These are phyloP conservation scores for Sonneratia caseolaris DNA, from an alignment of 345 rosid genomes.

Conservation along the genomic window DNA sequence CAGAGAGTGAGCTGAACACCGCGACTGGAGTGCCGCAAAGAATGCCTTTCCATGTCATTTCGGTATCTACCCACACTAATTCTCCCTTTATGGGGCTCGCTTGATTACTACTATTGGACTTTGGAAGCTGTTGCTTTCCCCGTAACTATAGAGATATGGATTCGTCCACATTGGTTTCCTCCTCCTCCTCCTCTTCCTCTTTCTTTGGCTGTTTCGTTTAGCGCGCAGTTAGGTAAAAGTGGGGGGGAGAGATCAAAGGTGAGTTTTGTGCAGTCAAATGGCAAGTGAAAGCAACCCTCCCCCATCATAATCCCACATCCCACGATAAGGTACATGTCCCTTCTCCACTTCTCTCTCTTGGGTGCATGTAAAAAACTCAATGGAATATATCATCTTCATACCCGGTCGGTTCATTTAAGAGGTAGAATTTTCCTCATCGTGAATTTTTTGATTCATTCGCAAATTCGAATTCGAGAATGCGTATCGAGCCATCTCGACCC, in stretches of 20 bases:
- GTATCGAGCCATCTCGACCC: too few relatives aligned
- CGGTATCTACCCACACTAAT: neutral
- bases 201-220: neutral
- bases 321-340: neutral
- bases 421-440: too few relatives aligned
- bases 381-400: too few relatives aligned
- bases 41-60: too few relatives aligned
- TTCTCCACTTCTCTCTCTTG: neutral
- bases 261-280: slow-evolving; percentile 13
- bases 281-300: slow-evolving; percentile 8
- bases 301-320: neutral
- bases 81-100: neutral
- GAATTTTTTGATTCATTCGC: too few relatives aligned
- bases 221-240: slow-evolving; percentile 7
- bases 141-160: slow-evolving; percentile 4
- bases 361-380: too few relatives aligned
- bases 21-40: too few relatives aligned
- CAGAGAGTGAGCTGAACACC: neutral
- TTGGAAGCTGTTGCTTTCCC: slow-evolving; percentile 9
- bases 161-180: neutral
- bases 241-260: slow-evolving; percentile 3
- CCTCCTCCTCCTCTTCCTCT: neutral
- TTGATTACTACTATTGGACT: slow-evolving; percentile 6
- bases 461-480: too few relatives aligned
- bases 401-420: too few relatives aligned